A percentile compares a stretch with the other conserved stretches of the same genome.
These are phyloP conservation scores for Clitocybe nebularis DNA, from an alignment of 1,284 basidiomycete species.

Conservation along the genomic window DNA sequence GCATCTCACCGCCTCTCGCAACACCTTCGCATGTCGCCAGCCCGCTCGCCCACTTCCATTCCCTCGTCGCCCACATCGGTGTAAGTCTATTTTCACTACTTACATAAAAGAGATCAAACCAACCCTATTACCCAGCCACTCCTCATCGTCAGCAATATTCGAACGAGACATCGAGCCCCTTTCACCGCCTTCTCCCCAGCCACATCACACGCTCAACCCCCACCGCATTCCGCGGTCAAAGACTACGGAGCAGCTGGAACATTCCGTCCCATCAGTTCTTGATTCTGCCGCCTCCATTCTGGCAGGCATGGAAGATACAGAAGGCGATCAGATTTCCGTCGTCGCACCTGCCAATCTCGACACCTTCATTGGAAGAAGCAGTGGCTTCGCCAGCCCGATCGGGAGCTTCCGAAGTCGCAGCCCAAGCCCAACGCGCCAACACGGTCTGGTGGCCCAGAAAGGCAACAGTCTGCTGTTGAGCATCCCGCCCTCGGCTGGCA, in stretches of 20 bases:
- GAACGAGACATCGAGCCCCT: constrained; percentile 78
- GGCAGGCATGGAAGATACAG: constrained; percentile 40
- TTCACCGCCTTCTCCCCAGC: constrained; percentile 41
- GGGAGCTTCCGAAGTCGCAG: constrained; percentile 62
- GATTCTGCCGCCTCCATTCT: constrained; percentile 70
- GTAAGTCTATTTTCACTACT: constrained; percentile 36
- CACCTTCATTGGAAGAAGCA: constrained; percentile 37
- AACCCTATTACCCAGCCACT: constrained; percentile 45
- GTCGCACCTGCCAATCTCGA: constrained; percentile 42
- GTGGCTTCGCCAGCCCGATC: constrained; percentile 63
- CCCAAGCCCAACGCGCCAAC: constrained; percentile 44
- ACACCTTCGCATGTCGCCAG: constrained; percentile 40
- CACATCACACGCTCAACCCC: constrained; percentile 47
- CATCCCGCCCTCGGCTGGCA: constrained; percentile 28
- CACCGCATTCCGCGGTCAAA: constrained; percentile 70
- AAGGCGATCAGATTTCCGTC: constrained; percentile 51
- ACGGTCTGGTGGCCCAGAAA: constrained; percentile 3
- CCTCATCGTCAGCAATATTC: constrained; percentile 77
- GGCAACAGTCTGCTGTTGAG: constrained; percentile 41
- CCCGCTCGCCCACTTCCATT: constrained; percentile 60
- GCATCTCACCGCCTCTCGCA: constrained; percentile 23
- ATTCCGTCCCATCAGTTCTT: constrained; percentile 70
- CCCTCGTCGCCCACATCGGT: constrained; percentile 75
- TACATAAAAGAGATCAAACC: constrained; percentile 1
- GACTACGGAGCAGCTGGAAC: constrained; percentile 65